Percentiles rank a stretch among this genome's conserved stretches.
These are phyloP conservation scores for Croton laevigatus DNA, from an alignment of 441 rosid species.

Conservation along the genomic window DNA sequence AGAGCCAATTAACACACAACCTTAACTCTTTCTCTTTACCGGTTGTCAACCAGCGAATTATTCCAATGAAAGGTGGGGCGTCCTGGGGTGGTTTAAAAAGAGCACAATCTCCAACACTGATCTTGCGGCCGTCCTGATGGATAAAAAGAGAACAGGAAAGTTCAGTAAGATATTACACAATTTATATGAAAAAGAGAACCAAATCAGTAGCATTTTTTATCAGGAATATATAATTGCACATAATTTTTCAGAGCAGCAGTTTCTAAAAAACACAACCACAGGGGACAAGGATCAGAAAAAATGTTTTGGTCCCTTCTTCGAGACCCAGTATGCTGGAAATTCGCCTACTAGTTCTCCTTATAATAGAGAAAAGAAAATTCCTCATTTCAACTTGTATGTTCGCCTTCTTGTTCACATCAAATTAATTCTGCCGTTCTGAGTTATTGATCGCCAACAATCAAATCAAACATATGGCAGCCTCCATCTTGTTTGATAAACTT, in stretches of 20 bases:
- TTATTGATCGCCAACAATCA: background rate
- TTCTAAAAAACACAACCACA: background rate
- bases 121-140: conserved; percentile 75
- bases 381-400: background rate
- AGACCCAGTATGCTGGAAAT: too few relatives aligned
- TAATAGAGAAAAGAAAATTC: background rate
- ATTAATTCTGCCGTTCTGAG: background rate
- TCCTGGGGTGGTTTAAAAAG: conserved; percentile 74
- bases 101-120: conserved; percentile 87
- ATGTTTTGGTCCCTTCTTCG: too few relatives aligned
- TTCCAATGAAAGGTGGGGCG: conserved; percentile 77
- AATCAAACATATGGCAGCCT: background rate
- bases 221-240: background rate
- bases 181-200: background rate
- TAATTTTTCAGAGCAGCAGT: background rate
- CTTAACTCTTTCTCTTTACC: conserved; percentile 48
- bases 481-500: background rate
- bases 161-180: background rate
- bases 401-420: background rate
- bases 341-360: too few relatives aligned
- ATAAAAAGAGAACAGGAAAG: conserved; percentile 1
- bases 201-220: background rate
- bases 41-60: conserved; percentile 52
- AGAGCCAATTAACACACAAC: conserved; percentile 81
- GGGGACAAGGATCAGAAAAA: too few relatives aligned